phyloP scores from a whole-genome alignment of 2,329 filamentous ascomycete species.

The Neofusicoccum kwambonambiense region DNA sequence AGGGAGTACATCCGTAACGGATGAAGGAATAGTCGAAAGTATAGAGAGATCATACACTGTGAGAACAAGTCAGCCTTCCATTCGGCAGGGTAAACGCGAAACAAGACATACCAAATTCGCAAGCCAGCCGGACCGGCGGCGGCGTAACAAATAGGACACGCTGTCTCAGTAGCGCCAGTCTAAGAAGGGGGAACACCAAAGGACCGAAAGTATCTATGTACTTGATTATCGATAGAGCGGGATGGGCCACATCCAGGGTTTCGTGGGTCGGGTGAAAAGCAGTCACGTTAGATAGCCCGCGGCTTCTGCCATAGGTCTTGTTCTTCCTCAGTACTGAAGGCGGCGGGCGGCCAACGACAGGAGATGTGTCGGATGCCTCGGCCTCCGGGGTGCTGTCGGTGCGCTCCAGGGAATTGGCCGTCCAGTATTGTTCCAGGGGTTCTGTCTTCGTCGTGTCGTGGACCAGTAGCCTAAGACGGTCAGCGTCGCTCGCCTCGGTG shows the following conservation, averaged over 20 bases:
- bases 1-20: slow-evolving; percentile 68
- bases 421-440: slow-evolving; percentile 79
- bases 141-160: slow-evolving; percentile 84
- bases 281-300: slow-evolving; percentile 52
- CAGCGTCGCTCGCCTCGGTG: not conserved
- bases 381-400: not conserved
- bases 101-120: slow-evolving; percentile 73
- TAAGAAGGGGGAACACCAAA: slow-evolving; percentile 85
- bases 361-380: slow-evolving; percentile 5
- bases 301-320: slow-evolving; percentile 27
- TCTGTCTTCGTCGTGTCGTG: slow-evolving; percentile 62
- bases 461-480: slow-evolving; percentile 52
- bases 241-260: slow-evolving; percentile 74
- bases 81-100: no score
- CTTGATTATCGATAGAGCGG: slow-evolving; percentile 75
- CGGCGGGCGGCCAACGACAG: slow-evolving; percentile 14
- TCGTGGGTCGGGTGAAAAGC: slow-evolving; percentile 61
- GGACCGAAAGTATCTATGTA: slow-evolving; percentile 85
- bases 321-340: slow-evolving; percentile 19
- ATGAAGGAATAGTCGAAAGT: slow-evolving; percentile 80
- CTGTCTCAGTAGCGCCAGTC: slow-evolving; percentile 81
- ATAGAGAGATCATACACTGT: slow-evolving; percentile 92
- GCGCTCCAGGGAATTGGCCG: slow-evolving; percentile 44
- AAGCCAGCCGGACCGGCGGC: slow-evolving; percentile 79
- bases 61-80: not conserved